Conservation (phyloP, 805 yeast genomes). For the Saturnispora sanitii region DNA sequence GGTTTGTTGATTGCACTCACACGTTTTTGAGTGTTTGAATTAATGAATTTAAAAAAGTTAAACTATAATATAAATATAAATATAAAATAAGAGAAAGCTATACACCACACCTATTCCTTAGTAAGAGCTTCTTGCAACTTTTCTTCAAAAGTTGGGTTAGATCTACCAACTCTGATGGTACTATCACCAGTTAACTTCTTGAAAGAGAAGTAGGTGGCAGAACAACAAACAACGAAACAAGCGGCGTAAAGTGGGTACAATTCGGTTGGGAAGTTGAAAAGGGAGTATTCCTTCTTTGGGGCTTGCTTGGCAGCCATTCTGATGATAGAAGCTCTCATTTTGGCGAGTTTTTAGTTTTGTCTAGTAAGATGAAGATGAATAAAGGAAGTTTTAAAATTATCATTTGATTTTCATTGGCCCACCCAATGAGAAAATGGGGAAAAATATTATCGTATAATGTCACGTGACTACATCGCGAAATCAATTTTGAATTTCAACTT, state of each 20-base stretch:
- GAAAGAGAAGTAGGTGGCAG: constrained; percentile 42
- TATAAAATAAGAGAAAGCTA: too few species aligned
- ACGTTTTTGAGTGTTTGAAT: too few species aligned
- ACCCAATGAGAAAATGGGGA: neutral
- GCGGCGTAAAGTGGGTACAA: constrained; percentile 49
- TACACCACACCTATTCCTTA: constrained; percentile 14
- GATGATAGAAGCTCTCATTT: constrained; percentile 7
- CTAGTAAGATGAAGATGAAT: neutral
- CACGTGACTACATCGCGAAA: neutral
- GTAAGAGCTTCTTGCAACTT: constrained; percentile 28
- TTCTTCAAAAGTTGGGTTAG: constrained; percentile 33
- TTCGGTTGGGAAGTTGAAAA: constrained; percentile 40
- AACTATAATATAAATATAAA: too few species aligned
- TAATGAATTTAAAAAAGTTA: too few species aligned
- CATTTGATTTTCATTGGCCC: neutral
- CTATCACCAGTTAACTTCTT: constrained; percentile 41
- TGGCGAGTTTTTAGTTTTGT: neutral
- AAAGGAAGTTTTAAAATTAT: neutral
- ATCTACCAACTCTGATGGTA: constrained; percentile 40
- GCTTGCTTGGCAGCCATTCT: constrained; percentile 3
- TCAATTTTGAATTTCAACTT: too few species aligned
- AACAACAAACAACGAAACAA: constrained; percentile 40
- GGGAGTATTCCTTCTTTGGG: constrained; percentile 7
- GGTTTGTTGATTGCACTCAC: too few species aligned
- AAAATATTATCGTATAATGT: neutral